These are phyloP conservation scores for Parachaetomium inaequale DNA, from an alignment of 495 filamentous ascomycete species.

Conservation along the genomic window DNA sequence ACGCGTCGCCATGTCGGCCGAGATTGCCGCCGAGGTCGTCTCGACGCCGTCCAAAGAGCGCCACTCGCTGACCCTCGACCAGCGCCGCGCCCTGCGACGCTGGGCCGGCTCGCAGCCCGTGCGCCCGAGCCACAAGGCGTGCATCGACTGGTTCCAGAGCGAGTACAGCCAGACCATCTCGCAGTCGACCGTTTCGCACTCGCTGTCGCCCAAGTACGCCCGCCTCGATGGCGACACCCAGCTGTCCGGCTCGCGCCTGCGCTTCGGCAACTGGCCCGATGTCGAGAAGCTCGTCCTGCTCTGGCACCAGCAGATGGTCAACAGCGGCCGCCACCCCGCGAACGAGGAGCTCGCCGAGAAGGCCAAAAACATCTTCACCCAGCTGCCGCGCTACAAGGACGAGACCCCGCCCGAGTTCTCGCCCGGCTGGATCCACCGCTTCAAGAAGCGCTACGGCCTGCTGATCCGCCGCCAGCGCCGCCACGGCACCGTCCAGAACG, in stretches of 20 bases:
- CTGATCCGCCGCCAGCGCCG: slow-evolving; percentile 48
- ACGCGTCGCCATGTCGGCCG: slow-evolving; percentile 21
- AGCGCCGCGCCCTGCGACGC: slow-evolving; percentile 49
- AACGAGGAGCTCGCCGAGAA: slow-evolving; percentile 53
- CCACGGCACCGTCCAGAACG: slow-evolving; percentile 39
- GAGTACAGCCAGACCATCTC: slow-evolving; percentile 51
- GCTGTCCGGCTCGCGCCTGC: slow-evolving; percentile 49
- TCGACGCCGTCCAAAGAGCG: slow-evolving; percentile 40
- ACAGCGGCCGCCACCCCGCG: slow-evolving; percentile 44
- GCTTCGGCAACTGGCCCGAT: slow-evolving; percentile 54
- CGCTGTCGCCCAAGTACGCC: slow-evolving; percentile 52
- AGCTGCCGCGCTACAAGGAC: slow-evolving; percentile 50
- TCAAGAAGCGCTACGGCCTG: slow-evolving; percentile 52
- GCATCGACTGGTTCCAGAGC: slow-evolving; percentile 51
- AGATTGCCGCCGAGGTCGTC: slow-evolving; percentile 15
- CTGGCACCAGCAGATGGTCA: slow-evolving; percentile 47
- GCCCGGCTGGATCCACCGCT: slow-evolving; percentile 53
- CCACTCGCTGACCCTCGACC: slow-evolving; percentile 51
- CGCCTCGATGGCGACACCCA: slow-evolving; percentile 50
- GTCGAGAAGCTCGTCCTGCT: slow-evolving; percentile 53
- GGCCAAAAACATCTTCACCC: slow-evolving; percentile 47
- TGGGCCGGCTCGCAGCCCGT: slow-evolving; percentile 49
- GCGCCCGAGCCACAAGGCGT: slow-evolving; percentile 49
- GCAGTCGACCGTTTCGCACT: slow-evolving; percentile 52
- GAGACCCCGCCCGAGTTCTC: slow-evolving; percentile 49